Evolutionary conservation across 345 rosid species (phyloP).

Genomic region (Citrus sinensis): DNA sequence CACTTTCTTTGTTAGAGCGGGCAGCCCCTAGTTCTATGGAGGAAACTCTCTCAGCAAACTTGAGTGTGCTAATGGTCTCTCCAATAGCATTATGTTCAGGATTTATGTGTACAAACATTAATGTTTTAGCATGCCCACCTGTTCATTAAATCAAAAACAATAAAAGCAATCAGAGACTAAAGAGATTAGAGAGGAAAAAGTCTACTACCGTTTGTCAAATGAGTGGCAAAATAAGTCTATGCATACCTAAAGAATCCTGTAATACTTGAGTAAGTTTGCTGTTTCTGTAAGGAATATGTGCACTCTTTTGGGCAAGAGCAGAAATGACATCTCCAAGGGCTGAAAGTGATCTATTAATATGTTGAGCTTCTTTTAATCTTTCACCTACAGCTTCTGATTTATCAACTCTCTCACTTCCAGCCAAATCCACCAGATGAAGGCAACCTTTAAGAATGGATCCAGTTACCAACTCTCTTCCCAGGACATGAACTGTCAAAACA

Average conservation of each 20-base stretch:
- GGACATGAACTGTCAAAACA: constrained; percentile 86
- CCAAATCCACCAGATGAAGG: constrained; percentile 94
- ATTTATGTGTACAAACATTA: constrained; percentile 93
- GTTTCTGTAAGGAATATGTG: constrained; percentile 89
- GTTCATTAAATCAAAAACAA: background rate
- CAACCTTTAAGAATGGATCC: constrained; percentile 86
- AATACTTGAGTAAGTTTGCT: constrained; percentile 98
- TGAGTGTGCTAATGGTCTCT: constrained; percentile 92
- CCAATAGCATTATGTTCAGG: constrained; percentile 81
- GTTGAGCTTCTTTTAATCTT: constrained; percentile 96
- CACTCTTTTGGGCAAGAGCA: constrained; percentile 92
- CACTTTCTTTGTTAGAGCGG: constrained; percentile 83
- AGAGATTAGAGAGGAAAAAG: background rate
- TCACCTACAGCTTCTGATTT: constrained; percentile 97
- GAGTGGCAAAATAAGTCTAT: background rate
- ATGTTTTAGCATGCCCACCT: constrained; percentile 98
- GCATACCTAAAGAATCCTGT: constrained; percentile 85
- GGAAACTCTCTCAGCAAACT: constrained; percentile 96
- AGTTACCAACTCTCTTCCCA: constrained; percentile 77
- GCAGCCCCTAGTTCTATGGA: constrained; percentile 97
- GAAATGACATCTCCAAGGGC: constrained; percentile 95
- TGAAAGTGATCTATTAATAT: constrained; percentile 87
- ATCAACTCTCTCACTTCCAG: constrained; percentile 98
- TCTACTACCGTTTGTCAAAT: background rate
- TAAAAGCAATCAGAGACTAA: background rate